phyloP scores from a whole-genome alignment of 202 grass and related monocot species.

The Sporobolus alterniflorus region DNA sequence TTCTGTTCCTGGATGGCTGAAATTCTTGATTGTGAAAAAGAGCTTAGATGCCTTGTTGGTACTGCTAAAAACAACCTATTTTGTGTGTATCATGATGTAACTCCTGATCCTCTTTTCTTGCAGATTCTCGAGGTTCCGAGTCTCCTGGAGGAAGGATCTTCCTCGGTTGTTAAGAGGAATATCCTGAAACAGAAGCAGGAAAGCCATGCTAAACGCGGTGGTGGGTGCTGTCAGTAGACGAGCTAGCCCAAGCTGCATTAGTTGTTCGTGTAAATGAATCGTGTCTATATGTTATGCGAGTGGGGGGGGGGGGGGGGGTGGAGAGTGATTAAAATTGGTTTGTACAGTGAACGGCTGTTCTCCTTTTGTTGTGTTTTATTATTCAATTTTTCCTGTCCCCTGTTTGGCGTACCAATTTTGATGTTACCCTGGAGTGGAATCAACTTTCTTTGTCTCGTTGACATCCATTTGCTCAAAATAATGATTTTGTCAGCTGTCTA shows the following conservation, averaged over 20 bases:
- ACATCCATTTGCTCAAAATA: not conserved
- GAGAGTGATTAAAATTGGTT: conserved; percentile 50
- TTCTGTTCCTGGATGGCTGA: not conserved
- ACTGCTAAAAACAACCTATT: not conserved
- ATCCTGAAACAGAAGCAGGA: conserved; percentile 96
- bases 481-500: not conserved
- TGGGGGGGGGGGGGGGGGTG: conserved; percentile 28
- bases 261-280: conserved; percentile 79
- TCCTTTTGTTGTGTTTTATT: conserved; percentile 13
- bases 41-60: not conserved
- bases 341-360: conserved; percentile 44
- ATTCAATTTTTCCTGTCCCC: not conserved
- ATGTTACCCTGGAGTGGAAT: not conserved
- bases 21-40: not conserved
- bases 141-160: conserved; percentile 89
- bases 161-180: conserved; percentile 79
- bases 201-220: conserved; percentile 54
- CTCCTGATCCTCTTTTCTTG: not conserved
- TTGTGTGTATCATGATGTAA: not conserved
- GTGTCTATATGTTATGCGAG: conserved; percentile 50
- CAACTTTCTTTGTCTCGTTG: not conserved
- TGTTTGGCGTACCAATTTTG: conserved; percentile 9
- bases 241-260: not conserved
- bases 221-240: conserved; percentile 68
- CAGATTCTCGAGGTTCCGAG: conserved; percentile 94